phyloP scores from a whole-genome alignment of 352 stramenopile species.

The Pythium sukuiense region DNA sequence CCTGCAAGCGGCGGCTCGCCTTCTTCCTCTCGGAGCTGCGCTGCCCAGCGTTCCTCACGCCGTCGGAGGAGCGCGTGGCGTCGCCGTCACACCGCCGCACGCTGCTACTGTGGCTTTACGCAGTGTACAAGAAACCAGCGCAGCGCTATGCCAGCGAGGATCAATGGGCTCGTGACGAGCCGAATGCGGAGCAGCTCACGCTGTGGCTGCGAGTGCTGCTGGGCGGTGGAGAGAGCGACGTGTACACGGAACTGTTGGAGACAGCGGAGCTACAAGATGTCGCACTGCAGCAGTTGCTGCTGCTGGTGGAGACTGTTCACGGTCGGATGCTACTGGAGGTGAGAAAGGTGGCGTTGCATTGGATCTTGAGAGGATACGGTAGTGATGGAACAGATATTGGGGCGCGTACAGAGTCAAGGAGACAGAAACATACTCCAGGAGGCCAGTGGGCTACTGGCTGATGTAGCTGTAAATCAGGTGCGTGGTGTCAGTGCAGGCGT shows the following conservation, averaged over 20 bases:
- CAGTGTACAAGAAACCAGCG: slow-evolving; percentile 34
- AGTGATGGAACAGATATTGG: background rate
- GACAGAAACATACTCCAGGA: slow-evolving; percentile 4
- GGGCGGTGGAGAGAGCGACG: slow-evolving; percentile 29
- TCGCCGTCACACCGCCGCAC: slow-evolving; percentile 29
- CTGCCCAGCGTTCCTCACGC: slow-evolving; percentile 39
- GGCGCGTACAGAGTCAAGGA: slow-evolving; percentile 13
- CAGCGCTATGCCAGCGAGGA: slow-evolving; percentile 31
- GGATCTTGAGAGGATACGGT: background rate
- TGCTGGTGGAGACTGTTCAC: slow-evolving; percentile 40
- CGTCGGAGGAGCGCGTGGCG: slow-evolving; percentile 14
- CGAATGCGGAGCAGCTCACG: slow-evolving; percentile 30
- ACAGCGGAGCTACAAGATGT: background rate
- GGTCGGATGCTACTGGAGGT: slow-evolving; percentile 54
- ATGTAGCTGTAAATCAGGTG: slow-evolving; percentile 22
- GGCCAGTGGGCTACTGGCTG: slow-evolving; percentile 13
- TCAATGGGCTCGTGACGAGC: slow-evolving; percentile 34
- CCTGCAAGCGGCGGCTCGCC: slow-evolving; percentile 19
- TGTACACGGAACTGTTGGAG: slow-evolving; percentile 31
- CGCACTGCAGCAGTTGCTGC: slow-evolving; percentile 14
- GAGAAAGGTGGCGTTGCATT: background rate
- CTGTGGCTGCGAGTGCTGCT: slow-evolving; percentile 36
- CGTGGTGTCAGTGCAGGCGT: background rate
- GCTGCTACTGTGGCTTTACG: slow-evolving; percentile 47
- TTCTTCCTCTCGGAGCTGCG: slow-evolving; percentile 31